phyloP scores from a whole-genome alignment of 257 asterid species.

The Nicotiana sylvestris region DNA sequence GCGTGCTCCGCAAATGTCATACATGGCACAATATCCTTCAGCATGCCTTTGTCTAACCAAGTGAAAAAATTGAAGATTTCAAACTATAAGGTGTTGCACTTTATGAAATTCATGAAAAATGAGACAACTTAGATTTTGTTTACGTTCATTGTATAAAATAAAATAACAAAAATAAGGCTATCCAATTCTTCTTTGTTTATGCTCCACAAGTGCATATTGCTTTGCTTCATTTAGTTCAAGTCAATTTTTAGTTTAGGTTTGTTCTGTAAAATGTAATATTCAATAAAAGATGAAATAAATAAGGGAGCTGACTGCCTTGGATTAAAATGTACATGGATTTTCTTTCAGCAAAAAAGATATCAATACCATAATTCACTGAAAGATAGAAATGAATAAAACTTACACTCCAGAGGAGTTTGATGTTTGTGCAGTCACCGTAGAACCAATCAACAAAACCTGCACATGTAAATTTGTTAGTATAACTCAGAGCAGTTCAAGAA shows the following conservation, averaged over 20 bases:
- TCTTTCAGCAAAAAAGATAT: neutral
- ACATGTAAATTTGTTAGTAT: neutral
- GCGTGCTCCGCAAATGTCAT: conserved; percentile 80
- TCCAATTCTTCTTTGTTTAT: neutral
- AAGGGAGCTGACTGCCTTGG: neutral
- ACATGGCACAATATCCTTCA: conserved; percentile 85
- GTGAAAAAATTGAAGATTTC: conserved; percentile 11
- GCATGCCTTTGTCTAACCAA: conserved; percentile 53
- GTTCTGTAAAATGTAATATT: neutral
- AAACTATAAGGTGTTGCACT: neutral
- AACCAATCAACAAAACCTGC: conserved; percentile 19
- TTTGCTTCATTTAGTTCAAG: neutral
- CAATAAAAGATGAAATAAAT: neutral
- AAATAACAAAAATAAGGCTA: neutral
- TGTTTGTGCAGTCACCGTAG: conserved; percentile 10
- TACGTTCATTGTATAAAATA: neutral
- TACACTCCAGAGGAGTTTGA: conserved; percentile 5
- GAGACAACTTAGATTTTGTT: neutral
- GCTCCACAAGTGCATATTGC: neutral
- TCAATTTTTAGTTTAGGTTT: neutral
- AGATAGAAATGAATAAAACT: conserved; percentile 8
- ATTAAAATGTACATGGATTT: neutral
- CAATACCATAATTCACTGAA: neutral
- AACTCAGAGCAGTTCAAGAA: neutral
- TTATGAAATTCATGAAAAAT: conserved; percentile 5